These are phyloP conservation scores for Crithidia mellificae DNA, from an alignment of 208 protist species.

Conservation along the genomic window DNA sequence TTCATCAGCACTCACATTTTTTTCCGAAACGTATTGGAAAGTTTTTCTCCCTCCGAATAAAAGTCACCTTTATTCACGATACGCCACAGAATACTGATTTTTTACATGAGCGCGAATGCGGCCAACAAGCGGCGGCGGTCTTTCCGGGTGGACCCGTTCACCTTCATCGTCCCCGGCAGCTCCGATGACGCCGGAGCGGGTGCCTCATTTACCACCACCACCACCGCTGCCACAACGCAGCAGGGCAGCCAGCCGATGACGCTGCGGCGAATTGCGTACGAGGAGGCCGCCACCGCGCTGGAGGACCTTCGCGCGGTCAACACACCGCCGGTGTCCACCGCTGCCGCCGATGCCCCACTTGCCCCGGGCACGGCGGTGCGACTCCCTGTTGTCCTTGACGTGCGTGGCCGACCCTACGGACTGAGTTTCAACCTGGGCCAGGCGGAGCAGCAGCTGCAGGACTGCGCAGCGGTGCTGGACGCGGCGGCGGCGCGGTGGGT, in stretches of 20 bases:
- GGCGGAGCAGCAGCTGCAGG: conserved; percentile 47
- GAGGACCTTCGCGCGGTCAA: conserved; percentile 63
- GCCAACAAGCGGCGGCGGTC: conserved; percentile 1
- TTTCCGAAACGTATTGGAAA: no score
- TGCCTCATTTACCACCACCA: not conserved
- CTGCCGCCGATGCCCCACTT: conserved; percentile 32
- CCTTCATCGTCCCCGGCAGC: conserved; percentile 17
- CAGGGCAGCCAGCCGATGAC: conserved; percentile 11
- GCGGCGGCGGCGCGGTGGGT: conserved; percentile 28
- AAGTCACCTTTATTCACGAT: no score
- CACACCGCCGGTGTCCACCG: conserved; percentile 30
- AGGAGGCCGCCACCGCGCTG: conserved; percentile 33
- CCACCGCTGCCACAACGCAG: not conserved
- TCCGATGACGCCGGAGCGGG: not conserved
- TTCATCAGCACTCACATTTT: no score
- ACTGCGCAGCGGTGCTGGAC: conserved; percentile 42
- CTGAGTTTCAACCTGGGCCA: conserved; percentile 45
- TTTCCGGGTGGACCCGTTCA: conserved; percentile 30
- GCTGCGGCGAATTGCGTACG: conserved; percentile 36
- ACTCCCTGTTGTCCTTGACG: conserved; percentile 36
- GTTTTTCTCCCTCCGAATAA: no score
- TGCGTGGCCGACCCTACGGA: conserved; percentile 35
- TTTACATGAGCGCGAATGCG: conserved; percentile 9
- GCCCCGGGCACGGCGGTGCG: conserved; percentile 50
- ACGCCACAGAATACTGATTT: no score